phyloP scores from a whole-genome alignment of 1,284 basidiomycete genomes.

The Leccinum laetum region DNA sequence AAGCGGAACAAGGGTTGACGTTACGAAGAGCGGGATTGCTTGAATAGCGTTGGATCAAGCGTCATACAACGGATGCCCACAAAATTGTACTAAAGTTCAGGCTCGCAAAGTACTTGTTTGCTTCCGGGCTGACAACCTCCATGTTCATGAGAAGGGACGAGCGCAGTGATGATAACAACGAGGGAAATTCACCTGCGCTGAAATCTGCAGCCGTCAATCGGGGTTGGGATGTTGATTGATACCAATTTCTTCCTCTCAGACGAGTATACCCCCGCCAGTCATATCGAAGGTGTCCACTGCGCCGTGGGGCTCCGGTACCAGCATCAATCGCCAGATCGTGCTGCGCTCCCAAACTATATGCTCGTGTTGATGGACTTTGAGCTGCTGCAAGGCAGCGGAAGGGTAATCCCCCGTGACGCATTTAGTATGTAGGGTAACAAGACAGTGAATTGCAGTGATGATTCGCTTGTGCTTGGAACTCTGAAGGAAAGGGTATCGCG shows the following conservation, averaged over 20 bases:
- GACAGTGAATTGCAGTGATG: slow-evolving; percentile 44
- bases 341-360: slow-evolving; percentile 95
- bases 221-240: slow-evolving; percentile 23
- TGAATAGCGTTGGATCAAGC: too few relatives aligned
- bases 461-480: slow-evolving; percentile 44
- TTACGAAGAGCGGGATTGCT: too few relatives aligned
- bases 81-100: too few relatives aligned
- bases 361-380: slow-evolving; percentile 90
- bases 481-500: slow-evolving; percentile 70
- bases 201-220: too few relatives aligned
- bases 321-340: slow-evolving; percentile 97
- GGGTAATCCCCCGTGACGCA: slow-evolving; percentile 85
- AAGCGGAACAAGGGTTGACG: too few relatives aligned
- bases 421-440: slow-evolving; percentile 82
- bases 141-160: too few relatives aligned
- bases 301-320: slow-evolving; percentile 79
- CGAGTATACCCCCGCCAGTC: too few relatives aligned
- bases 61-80: too few relatives aligned
- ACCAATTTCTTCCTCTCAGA: too few relatives aligned
- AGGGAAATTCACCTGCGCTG: slow-evolving; percentile 37
- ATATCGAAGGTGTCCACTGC: slow-evolving; percentile 27
- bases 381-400: slow-evolving; percentile 47
- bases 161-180: slow-evolving; percentile 55
- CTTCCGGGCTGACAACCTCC: too few relatives aligned
- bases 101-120: too few relatives aligned